Evolutionary conservation across 2,329 filamentous ascomycete genomes (phyloP).

Genomic region (Colletotrichum musae): DNA sequence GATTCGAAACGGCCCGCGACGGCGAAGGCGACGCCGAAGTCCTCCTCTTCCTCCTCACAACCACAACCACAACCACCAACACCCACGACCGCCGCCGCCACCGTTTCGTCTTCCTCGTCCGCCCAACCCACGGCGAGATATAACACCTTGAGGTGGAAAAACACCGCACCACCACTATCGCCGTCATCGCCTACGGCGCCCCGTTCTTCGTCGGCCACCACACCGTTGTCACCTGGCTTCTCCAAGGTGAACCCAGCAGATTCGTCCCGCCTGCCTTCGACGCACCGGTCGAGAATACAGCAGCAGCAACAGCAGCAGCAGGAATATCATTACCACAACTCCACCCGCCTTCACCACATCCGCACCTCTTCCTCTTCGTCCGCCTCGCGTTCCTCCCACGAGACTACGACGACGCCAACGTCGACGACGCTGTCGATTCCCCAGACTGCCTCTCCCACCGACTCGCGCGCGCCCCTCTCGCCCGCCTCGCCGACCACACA

Average conservation of each 20-base stretch:
- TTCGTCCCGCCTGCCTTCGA: conserved; percentile 22
- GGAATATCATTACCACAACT: neutral
- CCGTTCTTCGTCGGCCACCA: conserved; percentile 43
- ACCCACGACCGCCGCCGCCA: conserved; percentile 12
- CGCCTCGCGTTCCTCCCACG: conserved; percentile 44
- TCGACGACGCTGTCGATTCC: conserved; percentile 37
- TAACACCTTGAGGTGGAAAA: neutral
- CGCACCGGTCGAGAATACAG: conserved; percentile 6
- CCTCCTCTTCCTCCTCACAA: conserved; percentile 1
- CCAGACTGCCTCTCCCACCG: conserved; percentile 32
- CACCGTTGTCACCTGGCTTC: conserved; percentile 46
- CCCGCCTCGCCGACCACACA: conserved; percentile 37
- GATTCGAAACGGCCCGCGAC: conserved; percentile 27
- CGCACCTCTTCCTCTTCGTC: conserved; percentile 51
- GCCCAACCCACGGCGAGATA: neutral
- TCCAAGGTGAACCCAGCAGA: conserved; percentile 28
- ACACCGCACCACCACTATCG: conserved; percentile 2
- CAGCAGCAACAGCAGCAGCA: conserved; percentile 11
- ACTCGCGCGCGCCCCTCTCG: conserved; percentile 41
- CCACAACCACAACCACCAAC: conserved; percentile 2
- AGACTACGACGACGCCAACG: conserved; percentile 37
- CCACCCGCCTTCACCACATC: conserved; percentile 46
- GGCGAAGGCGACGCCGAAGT: conserved; percentile 29
- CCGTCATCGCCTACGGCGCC: no score
- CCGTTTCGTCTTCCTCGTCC: neutral